These are phyloP conservation scores for Hygrophila difformis DNA, from an alignment of 257 asterid species.

Conservation along the genomic window DNA sequence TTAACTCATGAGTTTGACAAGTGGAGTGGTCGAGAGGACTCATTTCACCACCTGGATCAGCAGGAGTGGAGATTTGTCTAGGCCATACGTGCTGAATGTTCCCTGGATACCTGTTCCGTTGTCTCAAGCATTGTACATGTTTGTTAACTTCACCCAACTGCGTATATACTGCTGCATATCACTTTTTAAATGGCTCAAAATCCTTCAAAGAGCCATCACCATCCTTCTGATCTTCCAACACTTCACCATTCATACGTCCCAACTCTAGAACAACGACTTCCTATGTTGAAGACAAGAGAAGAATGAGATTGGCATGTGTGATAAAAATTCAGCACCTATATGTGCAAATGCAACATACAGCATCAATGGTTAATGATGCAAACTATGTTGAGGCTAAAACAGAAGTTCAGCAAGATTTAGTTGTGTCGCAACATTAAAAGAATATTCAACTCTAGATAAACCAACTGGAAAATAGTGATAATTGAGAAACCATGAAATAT, in stretches of 20 bases:
- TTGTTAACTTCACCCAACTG: constrained; percentile 68
- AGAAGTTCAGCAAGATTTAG: no score
- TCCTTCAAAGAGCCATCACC: constrained; percentile 51
- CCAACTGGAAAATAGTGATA: no score
- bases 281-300: constrained; percentile 30
- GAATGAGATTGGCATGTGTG: constrained; percentile 15
- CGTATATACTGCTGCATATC: constrained; percentile 68
- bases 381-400: no score
- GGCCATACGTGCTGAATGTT: constrained; percentile 30
- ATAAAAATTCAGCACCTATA: constrained; percentile 3
- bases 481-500: background rate
- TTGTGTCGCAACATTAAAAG: no score
- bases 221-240: constrained; percentile 38
- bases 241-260: constrained; percentile 73
- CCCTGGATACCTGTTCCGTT: constrained; percentile 66
- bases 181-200: constrained; percentile 68
- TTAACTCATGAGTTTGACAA: constrained; percentile 38
- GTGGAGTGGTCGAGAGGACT: constrained; percentile 31
- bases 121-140: constrained; percentile 66
- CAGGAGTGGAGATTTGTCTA: constrained; percentile 26
- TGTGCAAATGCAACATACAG: background rate
- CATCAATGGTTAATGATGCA: no score
- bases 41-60: constrained; percentile 27
- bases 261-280: constrained; percentile 78
- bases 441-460: no score